Base-by-base conservation (phyloP, 2,329 filamentous ascomycete genomes). In the Corinectria fuckeliana region DNA sequence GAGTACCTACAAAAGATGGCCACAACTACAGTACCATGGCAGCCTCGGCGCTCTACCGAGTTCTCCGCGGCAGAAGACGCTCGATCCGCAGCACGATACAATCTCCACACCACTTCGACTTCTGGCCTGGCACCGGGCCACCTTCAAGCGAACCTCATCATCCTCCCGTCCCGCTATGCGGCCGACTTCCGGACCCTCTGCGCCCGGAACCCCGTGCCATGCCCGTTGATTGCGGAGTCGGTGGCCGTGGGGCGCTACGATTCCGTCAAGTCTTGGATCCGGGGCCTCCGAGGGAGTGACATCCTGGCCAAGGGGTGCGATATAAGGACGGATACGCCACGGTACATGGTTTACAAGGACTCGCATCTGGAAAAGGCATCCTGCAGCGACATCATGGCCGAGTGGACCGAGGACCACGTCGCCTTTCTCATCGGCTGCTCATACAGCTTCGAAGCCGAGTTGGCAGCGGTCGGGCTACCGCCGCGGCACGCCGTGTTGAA, bases 371-470 rank as follows among this genome's bases (percentile, higher is more conserved):
- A 73, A 5, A 75, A 75, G 18, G 69, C 72, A 0, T 74, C 76
- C 14, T 73, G 74, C 28, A 49, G 67, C 2, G 78, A 86, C 67
- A 76, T 90, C 14, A 65, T 72, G 1, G 66, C 73, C 2, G 72
- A 85, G 38, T 90, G 87, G 87, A 81, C 79, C 0, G 69, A 76
- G 4, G 80, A 87, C 62, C 85, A 90, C 64, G 81, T 87, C 21
- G 87, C 80, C 0, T 90, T 88, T 67, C 71, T 89, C 42, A 83
- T 90, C 61, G 87, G 86, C 8, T 90, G 87, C 69, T 86, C 82
- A 1, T 89, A 83, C 76, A 85, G 81, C 64, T 90, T 90, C 68
- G 87, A 89, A 71, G 74, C 78, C 3, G 86, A 85, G 3, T 78
- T 90, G 20, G 68, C 73, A 0, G 71, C 68, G 0, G 81, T 82